Percentiles rank a stretch among this genome's conserved stretches.
Evolutionary conservation across 345 rosid genomes (phyloP).

Genomic region (Sonneratia caseolaris): DNA sequence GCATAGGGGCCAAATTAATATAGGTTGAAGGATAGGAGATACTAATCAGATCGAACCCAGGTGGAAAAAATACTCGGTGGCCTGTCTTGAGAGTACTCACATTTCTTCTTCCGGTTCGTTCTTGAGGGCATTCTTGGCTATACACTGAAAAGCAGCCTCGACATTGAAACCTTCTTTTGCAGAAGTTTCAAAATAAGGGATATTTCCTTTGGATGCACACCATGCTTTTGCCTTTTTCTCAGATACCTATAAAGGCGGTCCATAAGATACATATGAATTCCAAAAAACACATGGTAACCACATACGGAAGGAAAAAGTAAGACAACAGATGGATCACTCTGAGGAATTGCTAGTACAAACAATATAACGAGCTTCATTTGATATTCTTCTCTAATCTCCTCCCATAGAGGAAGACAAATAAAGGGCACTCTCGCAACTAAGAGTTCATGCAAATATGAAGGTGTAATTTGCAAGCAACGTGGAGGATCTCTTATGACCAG

Average conservation of each 20-base stretch:
- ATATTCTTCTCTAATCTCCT: background rate
- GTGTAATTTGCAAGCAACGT: background rate
- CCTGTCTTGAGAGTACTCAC: slow-evolving; percentile 28
- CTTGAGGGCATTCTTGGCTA: slow-evolving; percentile 81
- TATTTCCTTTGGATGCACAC: slow-evolving; percentile 89
- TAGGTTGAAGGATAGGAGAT: background rate
- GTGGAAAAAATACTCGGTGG: background rate
- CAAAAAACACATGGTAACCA: background rate
- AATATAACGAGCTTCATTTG: background rate
- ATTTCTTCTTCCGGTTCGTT: slow-evolving; percentile 83
- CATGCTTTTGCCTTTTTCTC: slow-evolving; percentile 92
- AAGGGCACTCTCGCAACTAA: background rate
- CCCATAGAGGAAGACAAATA: background rate
- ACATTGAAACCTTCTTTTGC: slow-evolving; percentile 91
- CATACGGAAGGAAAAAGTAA: background rate
- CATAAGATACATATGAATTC: background rate
- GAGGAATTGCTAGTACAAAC: background rate
- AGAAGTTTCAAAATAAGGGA: slow-evolving; percentile 87
- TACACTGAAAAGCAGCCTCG: slow-evolving; percentile 72
- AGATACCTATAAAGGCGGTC: slow-evolving; percentile 39
- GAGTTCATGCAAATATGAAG: background rate
- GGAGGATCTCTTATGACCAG: no score
- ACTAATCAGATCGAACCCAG: background rate
- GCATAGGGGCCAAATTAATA: background rate
- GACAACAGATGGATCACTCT: background rate